Evolutionary conservation across 139 green algal genomes (phyloP), one percentile per base, ranked within the genome.

Genomic region (Volvox africanus): DNA sequence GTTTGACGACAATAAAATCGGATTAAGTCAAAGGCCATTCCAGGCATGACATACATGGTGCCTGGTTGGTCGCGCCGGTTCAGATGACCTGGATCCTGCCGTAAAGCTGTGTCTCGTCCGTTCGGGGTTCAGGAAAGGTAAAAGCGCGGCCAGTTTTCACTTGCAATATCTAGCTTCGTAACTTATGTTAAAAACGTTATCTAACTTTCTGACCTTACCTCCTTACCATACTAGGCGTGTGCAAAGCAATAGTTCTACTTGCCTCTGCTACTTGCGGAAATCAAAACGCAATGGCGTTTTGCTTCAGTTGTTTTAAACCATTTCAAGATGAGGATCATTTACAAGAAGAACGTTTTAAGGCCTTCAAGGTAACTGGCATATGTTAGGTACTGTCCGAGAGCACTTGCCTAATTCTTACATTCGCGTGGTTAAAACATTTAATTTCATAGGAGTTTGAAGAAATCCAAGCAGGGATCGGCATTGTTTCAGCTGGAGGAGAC

Each of bases 221-320:
- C 24, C 21, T 69, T 73, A 24, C 24, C 65, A 73, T 73, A 73
- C 24, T 11, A 73, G 65, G 21, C 21, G 2, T 12, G 5, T 73
- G 24, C 65, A 73, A 30, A 73, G 65, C 65, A 5, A 12, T 73
- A 73, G 65, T 12, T 73, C 16, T 73, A 24, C 65, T 6, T 16
- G 24, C 21, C 65, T 24, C 6, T 73, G 65, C 65, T 12, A 28
- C 65, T 28, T 73, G 65, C 65, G 65, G 21, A 30, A 28, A 6
- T 73, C 16, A 28, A 73, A 73, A 73, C 16, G 2, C 30, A 35
- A 86, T 86, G 80, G 80, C 55, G 1, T 86, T 61, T 19, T 86
- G 80, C 55, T 73, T 86, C 61, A 50, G 13, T n/a, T 86, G 80
- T 61, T 75, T 86, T n/a, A 75, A 61, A 16, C n/a, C 30, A 50